phyloP scores from a whole-genome alignment of 768 basidiomycete species.

The Nevesoporus exiguus region DNA sequence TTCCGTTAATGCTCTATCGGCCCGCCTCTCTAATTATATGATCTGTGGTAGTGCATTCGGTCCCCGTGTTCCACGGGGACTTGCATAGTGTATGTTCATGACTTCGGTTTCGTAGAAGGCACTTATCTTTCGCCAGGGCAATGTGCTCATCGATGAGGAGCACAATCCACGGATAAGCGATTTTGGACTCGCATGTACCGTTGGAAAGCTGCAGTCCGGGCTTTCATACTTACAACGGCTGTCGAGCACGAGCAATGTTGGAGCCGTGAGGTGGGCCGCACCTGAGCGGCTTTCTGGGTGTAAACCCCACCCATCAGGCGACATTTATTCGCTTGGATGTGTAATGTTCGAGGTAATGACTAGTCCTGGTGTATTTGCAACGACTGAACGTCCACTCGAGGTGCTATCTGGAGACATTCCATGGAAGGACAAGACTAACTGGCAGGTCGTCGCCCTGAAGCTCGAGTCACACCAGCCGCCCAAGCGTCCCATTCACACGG shows the following conservation, averaged over 20 bases:
- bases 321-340: background rate
- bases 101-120: background rate
- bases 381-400: background rate
- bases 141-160: background rate
- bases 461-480: background rate
- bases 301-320: background rate
- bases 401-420: conserved; percentile 4
- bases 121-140: background rate
- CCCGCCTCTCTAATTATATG: background rate
- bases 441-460: background rate
- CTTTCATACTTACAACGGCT: background rate
- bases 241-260: background rate
- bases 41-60: background rate
- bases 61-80: background rate
- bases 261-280: background rate
- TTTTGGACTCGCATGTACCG: background rate
- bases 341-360: background rate
- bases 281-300: background rate
- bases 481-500: too few species aligned
- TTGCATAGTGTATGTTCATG: background rate
- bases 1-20: background rate
- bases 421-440: background rate
- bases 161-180: background rate
- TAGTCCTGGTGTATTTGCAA: background rate
- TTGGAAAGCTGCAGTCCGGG: background rate